Conservation (phyloP, 1,284 basidiomycete genomes). For the Tylopilus sp. region DNA sequence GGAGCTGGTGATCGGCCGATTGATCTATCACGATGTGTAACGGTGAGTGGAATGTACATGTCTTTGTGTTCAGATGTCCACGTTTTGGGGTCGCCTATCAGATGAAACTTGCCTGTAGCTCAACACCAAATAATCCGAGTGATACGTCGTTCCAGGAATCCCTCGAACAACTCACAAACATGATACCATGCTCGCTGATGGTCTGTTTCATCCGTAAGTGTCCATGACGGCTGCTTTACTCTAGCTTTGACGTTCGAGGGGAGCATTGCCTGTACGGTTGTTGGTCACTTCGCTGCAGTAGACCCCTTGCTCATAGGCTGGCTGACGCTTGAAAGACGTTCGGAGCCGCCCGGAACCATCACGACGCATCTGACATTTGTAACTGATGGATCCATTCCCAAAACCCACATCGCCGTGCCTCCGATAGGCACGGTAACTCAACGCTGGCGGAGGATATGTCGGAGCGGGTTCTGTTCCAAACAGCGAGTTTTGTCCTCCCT, state of each 20-base stretch:
- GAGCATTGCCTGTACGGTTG: slow-evolving; percentile 40
- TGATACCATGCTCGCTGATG: slow-evolving; percentile 32
- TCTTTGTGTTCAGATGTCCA: background rate
- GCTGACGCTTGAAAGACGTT: slow-evolving; percentile 34
- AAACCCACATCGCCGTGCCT: slow-evolving; percentile 41
- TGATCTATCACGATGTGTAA: background rate
- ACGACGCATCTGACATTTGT: slow-evolving; percentile 29
- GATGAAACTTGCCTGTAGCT: background rate
- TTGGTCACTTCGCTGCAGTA: slow-evolving; percentile 42
- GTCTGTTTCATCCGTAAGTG: slow-evolving; percentile 17
- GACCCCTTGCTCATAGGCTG: slow-evolving; percentile 39
- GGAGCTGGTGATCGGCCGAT: slow-evolving; percentile 1
- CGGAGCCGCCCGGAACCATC: slow-evolving; percentile 33
- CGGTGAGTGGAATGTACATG: background rate
- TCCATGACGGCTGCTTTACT: background rate
- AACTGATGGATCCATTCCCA: slow-evolving; percentile 33
- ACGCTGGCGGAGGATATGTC: slow-evolving; percentile 39
- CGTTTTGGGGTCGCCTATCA: background rate
- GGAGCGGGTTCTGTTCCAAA: slow-evolving; percentile 1
- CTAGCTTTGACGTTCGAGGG: slow-evolving; percentile 28
- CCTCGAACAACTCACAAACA: slow-evolving; percentile 8
- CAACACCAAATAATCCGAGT: no score
- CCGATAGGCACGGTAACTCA: slow-evolving; percentile 43
- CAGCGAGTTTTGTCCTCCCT: background rate
- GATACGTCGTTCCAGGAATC: background rate